Conservation (phyloP, 2,329 filamentous ascomycete species). For the Trichoderma atrobrunneum region DNA sequence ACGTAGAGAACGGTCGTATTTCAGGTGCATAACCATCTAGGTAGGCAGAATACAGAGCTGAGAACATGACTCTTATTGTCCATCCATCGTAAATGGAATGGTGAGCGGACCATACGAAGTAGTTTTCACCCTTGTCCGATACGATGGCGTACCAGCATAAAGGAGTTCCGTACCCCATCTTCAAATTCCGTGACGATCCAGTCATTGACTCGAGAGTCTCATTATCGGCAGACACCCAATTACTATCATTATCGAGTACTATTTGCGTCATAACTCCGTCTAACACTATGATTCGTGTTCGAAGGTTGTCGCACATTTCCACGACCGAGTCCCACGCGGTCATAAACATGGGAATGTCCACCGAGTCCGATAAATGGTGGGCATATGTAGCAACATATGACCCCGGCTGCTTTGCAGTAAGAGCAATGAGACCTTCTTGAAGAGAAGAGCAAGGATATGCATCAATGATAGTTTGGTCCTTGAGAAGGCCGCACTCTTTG, state of each 20-base stretch:
- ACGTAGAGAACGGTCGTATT: constrained; percentile 4
- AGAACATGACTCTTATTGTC: constrained; percentile 24
- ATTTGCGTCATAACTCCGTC: background rate
- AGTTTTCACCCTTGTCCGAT: background rate
- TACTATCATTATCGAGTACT: background rate
- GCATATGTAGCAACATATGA: constrained; percentile 15
- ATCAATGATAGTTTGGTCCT: constrained; percentile 10
- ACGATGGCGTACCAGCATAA: constrained; percentile 7
- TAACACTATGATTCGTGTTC: constrained; percentile 21
- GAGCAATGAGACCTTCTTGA: constrained; percentile 22
- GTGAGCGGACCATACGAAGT: constrained; percentile 28
- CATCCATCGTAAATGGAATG: constrained; percentile 33
- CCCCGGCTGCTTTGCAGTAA: constrained; percentile 18
- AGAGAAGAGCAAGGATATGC: constrained; percentile 21
- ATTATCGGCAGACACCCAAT: background rate
- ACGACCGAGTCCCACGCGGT: constrained; percentile 21
- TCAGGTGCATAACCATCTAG: background rate
- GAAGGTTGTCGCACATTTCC: constrained; percentile 1
- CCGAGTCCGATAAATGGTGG: background rate
- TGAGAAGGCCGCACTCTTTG: background rate
- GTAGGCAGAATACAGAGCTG: constrained; percentile 19
- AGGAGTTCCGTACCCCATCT: constrained; percentile 5
- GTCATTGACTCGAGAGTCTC: background rate
- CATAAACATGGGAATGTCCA: constrained; percentile 1
- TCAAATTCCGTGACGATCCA: background rate